A percentile compares a stretch with the other conserved stretches of the same genome.
Conservation (phyloP, 2,329 filamentous ascomycete species). For the Amauroascus verrucosus region DNA sequence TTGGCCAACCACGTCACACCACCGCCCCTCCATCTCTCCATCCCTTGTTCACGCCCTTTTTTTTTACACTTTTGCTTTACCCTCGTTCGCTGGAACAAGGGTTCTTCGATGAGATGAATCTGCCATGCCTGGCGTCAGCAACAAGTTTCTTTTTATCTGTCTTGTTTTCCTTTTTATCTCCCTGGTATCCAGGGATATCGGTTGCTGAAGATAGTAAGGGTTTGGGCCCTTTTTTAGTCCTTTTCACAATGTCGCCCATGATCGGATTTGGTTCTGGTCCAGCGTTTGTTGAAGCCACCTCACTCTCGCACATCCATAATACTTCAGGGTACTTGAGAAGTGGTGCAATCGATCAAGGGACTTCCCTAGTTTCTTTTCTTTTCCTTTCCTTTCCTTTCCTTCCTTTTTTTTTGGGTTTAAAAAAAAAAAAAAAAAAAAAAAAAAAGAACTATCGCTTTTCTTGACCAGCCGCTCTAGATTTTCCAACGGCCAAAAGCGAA, state of each 20-base stretch:
- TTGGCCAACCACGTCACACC: not conserved
- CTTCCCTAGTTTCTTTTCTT: too few species aligned
- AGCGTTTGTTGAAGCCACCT: not conserved
- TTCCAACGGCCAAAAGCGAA: too few species aligned
- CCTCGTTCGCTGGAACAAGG: too few species aligned
- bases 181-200: not conserved
- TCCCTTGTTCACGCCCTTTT: too few species aligned
- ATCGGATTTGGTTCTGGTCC: not conserved
- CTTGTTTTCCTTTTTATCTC: not conserved
- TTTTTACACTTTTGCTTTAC: too few species aligned
- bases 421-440: too few species aligned
- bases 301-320: not conserved
- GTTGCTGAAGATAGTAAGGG: not conserved
- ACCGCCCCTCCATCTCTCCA: too few species aligned
- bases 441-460: not conserved
- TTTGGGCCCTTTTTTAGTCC: not conserved
- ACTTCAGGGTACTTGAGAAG: too few species aligned
- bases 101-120: not conserved
- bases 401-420: not conserved
- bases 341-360: too few species aligned
- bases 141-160: not conserved
- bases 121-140: too few species aligned
- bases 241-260: not conserved
- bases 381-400: not conserved
- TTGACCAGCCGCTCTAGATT: not conserved